These are phyloP conservation scores for apple (Malus domestica) DNA, from an alignment of 306 rosid species.

Conservation along the genomic window ASM211411v1 NC_041800.1:3903501-3904000, in stretches of 20 bases:
- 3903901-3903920: slow-evolving; percentile 71
- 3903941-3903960: slow-evolving; percentile 86
- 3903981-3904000: slow-evolving; percentile 82
- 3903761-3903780: slow-evolving; percentile 21
- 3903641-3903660: slow-evolving; percentile 95
- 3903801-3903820: background rate
- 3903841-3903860: background rate
- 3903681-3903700: slow-evolving; percentile 70
- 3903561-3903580: no score
- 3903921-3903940: slow-evolving; percentile 89
- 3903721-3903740: slow-evolving; percentile 92
- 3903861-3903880: background rate
- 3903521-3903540: no score
- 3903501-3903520: background rate
- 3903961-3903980: slow-evolving; percentile 91
- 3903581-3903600: no score
- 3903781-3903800: background rate
- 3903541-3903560: no score
- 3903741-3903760: slow-evolving; percentile 89
- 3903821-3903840: background rate
- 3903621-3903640: slow-evolving; percentile 95
- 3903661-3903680: slow-evolving; percentile 96
- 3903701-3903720: slow-evolving; percentile 68
- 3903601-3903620: background rate
- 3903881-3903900: slow-evolving; percentile 79